Base-by-base conservation (phyloP, 1,284 basidiomycete species). In the Trametes polyzona region DNA sequence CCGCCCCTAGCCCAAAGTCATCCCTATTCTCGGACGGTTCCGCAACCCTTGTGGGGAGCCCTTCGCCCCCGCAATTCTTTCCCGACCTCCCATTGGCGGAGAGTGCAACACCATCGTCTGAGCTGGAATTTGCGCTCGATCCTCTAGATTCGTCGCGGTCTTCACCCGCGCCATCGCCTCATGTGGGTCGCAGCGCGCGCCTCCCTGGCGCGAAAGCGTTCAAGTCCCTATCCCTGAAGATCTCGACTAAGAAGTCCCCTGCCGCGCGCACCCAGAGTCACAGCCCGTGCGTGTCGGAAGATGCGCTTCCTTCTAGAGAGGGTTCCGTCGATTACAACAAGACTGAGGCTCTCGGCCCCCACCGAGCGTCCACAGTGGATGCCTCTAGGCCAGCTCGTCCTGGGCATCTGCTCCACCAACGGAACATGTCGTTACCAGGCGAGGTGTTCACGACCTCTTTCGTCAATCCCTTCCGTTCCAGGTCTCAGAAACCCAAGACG, bases 401-500 rank as follows among this genome's bases (percentile, higher is more conserved):
- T 1, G 49, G 30, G 9, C 47, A 56, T 26, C 47, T 55, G 27
- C 32, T 43, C 43, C 58, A 51, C 40, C 32, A 44, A 24, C 29
- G 47, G 12, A n/a, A 57, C 26, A 39, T 36, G 39, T 44, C 59
- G 40, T 16, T 32, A 2, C 48, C 54, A 2, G 57, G 51, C 11
- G 66, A 66, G 47, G 41, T 58, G 19, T 58, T 66, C 30, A 61
- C 58, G 4, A 55, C 59, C n/a, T 52, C 55, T 11, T 67, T 69
- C 52, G 61, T 65, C 12, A 65, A 63, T 40, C 64, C 67, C 14
- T 67, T 69, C 54, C 60, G 59, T 39, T 32, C 49, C 35, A 58
- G 48, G 17, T 36, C 56, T n/a, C 66, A 63, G 37, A 59, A 58
- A 27, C 29, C 62, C 11, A 61, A 62, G 33, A 37, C 62, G 10